Conservation (phyloP, 2,329 filamentous ascomycete species). For the Fusarium haematococcum region DNA sequence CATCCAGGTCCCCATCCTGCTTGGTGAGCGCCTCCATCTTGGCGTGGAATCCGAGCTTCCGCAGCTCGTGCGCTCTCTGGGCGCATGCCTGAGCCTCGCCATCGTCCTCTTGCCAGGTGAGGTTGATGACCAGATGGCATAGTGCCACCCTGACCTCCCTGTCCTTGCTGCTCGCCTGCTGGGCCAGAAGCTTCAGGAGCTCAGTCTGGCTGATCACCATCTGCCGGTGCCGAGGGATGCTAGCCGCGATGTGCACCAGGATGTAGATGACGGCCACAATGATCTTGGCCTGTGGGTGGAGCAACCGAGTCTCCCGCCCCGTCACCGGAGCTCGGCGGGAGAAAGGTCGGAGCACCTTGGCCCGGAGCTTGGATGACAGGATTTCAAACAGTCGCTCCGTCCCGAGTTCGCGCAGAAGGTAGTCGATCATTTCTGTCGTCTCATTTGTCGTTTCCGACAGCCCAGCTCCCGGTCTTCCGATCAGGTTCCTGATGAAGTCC, state of each 20-base stretch:
- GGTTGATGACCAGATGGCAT: constrained; percentile 86
- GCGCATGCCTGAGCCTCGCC: constrained; percentile 73
- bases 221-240: constrained; percentile 81
- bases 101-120: constrained; percentile 84
- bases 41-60: constrained; percentile 76
- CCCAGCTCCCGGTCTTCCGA: constrained; percentile 69
- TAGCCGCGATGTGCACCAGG: constrained; percentile 89
- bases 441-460: constrained; percentile 61
- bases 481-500: constrained; percentile 89
- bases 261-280: constrained; percentile 83
- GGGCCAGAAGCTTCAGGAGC: constrained; percentile 78
- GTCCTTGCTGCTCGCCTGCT: constrained; percentile 79
- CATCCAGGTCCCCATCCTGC: constrained; percentile 81
- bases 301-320: constrained; percentile 59
- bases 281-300: constrained; percentile 75
- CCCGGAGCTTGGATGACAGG: constrained; percentile 80
- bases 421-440: constrained; percentile 83
- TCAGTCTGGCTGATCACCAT: constrained; percentile 81
- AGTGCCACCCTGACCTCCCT: constrained; percentile 81
- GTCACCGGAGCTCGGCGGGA: constrained; percentile 53
- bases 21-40: constrained; percentile 71
- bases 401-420: constrained; percentile 80
- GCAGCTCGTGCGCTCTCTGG: constrained; percentile 76
- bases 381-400: constrained; percentile 84
- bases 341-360: constrained; percentile 67